These are phyloP conservation scores for Phaeosphaeriaceae sp. DNA, from an alignment of 2,329 filamentous ascomycete species.

Conservation along the genomic window DNA sequence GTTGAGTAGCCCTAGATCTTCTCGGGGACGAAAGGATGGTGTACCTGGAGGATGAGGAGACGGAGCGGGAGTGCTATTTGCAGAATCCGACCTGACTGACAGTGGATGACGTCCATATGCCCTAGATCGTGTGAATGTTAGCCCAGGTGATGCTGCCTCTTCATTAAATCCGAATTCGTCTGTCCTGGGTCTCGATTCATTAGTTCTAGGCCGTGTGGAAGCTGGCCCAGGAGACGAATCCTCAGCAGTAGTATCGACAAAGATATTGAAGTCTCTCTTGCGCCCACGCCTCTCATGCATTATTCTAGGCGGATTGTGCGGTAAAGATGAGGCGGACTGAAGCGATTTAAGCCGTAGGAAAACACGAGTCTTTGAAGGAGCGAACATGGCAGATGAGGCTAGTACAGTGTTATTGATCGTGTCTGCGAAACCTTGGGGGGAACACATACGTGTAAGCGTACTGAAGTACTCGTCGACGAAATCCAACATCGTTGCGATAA, in stretches of 20 bases:
- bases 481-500: constrained; percentile 8
- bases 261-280: constrained; percentile 19
- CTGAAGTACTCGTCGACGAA: constrained; percentile 8
- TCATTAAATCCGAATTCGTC: background rate
- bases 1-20: constrained; percentile 23
- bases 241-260: constrained; percentile 11
- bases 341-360: background rate
- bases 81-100: constrained; percentile 1
- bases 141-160: background rate
- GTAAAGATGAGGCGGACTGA: background rate
- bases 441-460: constrained; percentile 14
- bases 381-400: background rate
- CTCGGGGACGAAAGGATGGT: constrained; percentile 14
- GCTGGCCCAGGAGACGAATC: background rate
- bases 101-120: constrained; percentile 14
- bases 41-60: constrained; percentile 12
- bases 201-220: constrained; percentile 12
- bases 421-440: constrained; percentile 1
- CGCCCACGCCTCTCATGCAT: constrained; percentile 13
- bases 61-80: constrained; percentile 16
- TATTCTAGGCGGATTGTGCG: background rate
- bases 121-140: constrained; percentile 14
- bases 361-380: constrained; percentile 2
- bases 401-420: background rate
- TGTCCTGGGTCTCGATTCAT: background rate